phyloP scores from a whole-genome alignment of 163 green algal species.

The Smithsoniella earleae region DNA sequence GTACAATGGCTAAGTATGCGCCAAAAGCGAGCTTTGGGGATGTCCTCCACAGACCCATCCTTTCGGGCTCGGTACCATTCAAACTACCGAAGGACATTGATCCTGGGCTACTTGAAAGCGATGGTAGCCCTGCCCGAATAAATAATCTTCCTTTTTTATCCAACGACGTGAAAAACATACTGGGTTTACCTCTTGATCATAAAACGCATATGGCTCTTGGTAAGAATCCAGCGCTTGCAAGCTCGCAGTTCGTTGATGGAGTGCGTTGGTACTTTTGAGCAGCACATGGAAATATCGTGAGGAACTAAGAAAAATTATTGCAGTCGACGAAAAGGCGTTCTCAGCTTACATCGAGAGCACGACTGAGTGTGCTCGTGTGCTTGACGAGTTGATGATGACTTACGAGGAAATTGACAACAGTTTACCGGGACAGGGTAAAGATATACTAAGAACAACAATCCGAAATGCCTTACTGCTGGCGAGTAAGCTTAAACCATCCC shows the following conservation, averaged over 20 bases:
- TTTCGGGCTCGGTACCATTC: neutral
- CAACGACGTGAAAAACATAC: conserved; percentile 5
- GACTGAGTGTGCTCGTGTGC: neutral
- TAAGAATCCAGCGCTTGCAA: neutral
- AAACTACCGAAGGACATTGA: neutral
- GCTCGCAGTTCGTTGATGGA: neutral
- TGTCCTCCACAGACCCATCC: neutral
- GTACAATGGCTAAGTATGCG: too few species aligned
- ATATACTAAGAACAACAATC: neutral
- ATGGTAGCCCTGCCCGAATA: too few species aligned
- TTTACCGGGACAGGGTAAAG: neutral
- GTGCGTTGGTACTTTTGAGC: neutral
- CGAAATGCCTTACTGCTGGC: neutral
- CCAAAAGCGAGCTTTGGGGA: too few species aligned
- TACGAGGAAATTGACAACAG: conserved; percentile 29
- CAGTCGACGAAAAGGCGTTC: conserved; percentile 18
- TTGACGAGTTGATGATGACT: conserved; percentile 10
- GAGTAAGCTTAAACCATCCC: neutral
- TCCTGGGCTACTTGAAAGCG: neutral
- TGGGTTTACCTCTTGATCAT: neutral
- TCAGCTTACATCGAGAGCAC: neutral
- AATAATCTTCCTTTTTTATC: too few species aligned
- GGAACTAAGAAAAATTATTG: neutral
- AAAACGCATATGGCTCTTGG: neutral
- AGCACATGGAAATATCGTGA: neutral